Evolutionary conservation across 75 land plant genomes (phyloP), one percentile per base, ranked within the genome.

Genomic region (Selaginella moellendorffii): DNA sequence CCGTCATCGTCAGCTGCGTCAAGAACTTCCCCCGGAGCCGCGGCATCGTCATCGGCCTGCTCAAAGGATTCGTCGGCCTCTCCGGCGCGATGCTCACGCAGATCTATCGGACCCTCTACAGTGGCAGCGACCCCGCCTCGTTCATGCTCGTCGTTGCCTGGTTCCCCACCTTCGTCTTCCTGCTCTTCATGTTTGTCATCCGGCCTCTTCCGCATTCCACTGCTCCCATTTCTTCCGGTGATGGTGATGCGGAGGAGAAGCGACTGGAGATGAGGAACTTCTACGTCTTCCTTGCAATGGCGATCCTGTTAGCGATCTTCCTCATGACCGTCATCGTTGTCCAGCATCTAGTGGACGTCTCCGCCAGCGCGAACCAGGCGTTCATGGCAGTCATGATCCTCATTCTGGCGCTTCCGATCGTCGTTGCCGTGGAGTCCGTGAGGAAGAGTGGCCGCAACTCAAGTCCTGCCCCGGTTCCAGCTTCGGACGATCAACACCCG

Each of bases 1-100:
- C 59, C 8, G 59, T 56, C n/a, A 56, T 24, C n/a, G 59, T 56
- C 24, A 56, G 17, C 59, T 56, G 59, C 24, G 59, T 56, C 17
- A 56, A 56, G 24, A 21, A 56, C n/a, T 56, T 56, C 24, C 59
- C 59, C 9, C 8, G n/a, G n/a, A 56, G n/a, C 59, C 21, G 59
- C 5, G 59, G 59, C 8, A 56, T 56, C n/a, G 59, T 56, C 17
- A 56, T 56, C 21, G 63, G 69, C 1, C 26, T 75, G 53, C 24
- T 75, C 53, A 75, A 91, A 82, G 95, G 92, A 14, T 84, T 75
- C 51, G 68, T 72, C 1, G 88, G 92, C 1, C 72, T 87, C 0
- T 82, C 85, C 53, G 92, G 88, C n/a, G 92, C 92, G 22, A 68
- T 87, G 19, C 63, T 84, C 63, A 80, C 88, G 5, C 88, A 84